Percentiles rank a stretch among this genome's conserved stretches.
These are phyloP conservation scores for Umbelopsis sp. DNA, from an alignment of 371 early-diverging fungal species.

Conservation along the genomic window DNA sequence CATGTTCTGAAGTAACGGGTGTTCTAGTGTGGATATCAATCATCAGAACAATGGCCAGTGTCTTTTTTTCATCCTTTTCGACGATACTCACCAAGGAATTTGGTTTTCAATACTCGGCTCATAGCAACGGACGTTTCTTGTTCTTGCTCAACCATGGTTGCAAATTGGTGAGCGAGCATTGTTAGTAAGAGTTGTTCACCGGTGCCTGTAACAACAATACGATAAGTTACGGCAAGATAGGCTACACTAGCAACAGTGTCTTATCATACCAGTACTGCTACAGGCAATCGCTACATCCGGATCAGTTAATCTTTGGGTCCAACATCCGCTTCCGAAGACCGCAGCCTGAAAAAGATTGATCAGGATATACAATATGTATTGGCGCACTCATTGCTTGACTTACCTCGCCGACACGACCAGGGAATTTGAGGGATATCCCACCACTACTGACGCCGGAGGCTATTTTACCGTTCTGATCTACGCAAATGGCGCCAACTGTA, in stretches of 20 bases:
- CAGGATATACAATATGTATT: not conserved
- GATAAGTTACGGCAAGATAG: not conserved
- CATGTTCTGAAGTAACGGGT: slow-evolving; percentile 41
- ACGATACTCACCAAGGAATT: slow-evolving; percentile 35
- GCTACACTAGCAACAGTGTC: not conserved
- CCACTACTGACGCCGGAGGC: slow-evolving; percentile 87
- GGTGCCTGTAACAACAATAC: slow-evolving; percentile 47
- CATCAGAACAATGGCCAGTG: no score
- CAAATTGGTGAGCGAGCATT: slow-evolving; percentile 61
- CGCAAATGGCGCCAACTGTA: slow-evolving; percentile 87
- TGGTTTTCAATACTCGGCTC: slow-evolving; percentile 25
- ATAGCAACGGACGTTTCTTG: slow-evolving; percentile 36
- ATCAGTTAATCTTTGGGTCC: slow-evolving; percentile 58
- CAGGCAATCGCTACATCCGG: slow-evolving; percentile 58
- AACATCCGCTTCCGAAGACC: slow-evolving; percentile 73
- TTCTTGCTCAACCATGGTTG: slow-evolving; percentile 33
- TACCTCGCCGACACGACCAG: slow-evolving; percentile 89
- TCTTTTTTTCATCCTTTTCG: not conserved
- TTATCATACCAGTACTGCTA: slow-evolving; percentile 59
- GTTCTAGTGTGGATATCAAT: slow-evolving; percentile 26
- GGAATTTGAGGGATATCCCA: slow-evolving; percentile 81
- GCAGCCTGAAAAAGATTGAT: slow-evolving; percentile 55
- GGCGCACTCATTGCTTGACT: not conserved
- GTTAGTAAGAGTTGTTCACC: slow-evolving; percentile 85
- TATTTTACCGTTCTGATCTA: slow-evolving; percentile 69